Evolutionary conservation across 805 yeast species (phyloP), one percentile per base, ranked within the genome.

Genomic region (Saturnispora galanensis): DNA sequence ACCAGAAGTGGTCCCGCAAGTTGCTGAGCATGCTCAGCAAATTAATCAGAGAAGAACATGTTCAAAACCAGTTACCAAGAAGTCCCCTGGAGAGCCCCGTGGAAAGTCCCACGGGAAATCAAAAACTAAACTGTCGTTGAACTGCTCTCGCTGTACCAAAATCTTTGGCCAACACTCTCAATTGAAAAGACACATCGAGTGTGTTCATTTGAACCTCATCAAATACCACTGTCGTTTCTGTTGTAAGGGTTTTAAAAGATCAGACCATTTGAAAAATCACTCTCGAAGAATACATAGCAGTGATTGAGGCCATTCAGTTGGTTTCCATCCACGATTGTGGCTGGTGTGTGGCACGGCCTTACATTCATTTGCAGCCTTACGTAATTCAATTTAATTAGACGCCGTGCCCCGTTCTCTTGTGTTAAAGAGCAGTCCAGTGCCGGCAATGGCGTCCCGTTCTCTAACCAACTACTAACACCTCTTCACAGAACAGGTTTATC

Each of bases 191-290:
- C 88, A 81, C 56, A 70, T 76, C 57, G 64, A 84, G 47, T 77
- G 83, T 17, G 77, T 80, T 50, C 88, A 81, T 56, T 71, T 60
- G 31, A 58, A 58, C 18, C 80, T 26, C 62, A 71, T 49, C 73
- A 75, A 52, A 67, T 80, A 71, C 59, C 73, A 69, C 40, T 81
- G 87, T 55, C 55, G 65, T 13, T 61, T 66, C 39, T 81, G 88
- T 55, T 67, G 66, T 36, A 80, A 79, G 57, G 74, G 73, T 52
- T 81, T 81, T 52, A 75, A 83, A 48, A 62, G 88, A 45, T 71
- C 80, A 11, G 88, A 81, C 56, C 82, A 81, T 53, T 66, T 80
- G 53, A 73, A 75, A 39, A 84, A 79, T 56, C 87, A 81, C 57
- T 63, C 77, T 50, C 74, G 74, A 54, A 74, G 64, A 49, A 53